A percentile compares a stretch with the other conserved stretches of the same genome.
Conservation (phyloP, 2,329 filamentous ascomycete genomes). For the Dryadomyces quercivorus region DNA sequence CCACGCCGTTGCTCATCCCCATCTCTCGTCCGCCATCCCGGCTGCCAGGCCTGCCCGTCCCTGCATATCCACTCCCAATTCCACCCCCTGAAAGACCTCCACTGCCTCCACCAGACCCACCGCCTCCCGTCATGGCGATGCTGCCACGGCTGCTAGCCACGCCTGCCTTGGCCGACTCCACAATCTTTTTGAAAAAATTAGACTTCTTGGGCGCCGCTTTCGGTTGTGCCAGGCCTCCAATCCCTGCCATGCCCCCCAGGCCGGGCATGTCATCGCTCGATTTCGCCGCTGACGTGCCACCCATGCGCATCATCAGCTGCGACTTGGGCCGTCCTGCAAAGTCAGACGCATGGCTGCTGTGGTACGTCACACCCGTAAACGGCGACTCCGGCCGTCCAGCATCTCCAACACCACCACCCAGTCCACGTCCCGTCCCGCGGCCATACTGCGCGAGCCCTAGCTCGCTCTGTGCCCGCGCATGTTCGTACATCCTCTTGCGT, state of each 20-base stretch:
- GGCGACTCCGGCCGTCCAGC: constrained; percentile 44
- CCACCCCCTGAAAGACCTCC: constrained; percentile 11
- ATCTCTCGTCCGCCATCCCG: constrained; percentile 17
- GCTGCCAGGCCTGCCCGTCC: neutral
- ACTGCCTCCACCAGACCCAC: constrained; percentile 8
- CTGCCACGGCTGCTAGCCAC: constrained; percentile 82
- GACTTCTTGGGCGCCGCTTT: constrained; percentile 51
- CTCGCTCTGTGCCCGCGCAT: constrained; percentile 46
- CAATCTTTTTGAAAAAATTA: constrained; percentile 81
- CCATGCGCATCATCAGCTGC: constrained; percentile 44
- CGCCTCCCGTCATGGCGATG: constrained; percentile 49
- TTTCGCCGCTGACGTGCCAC: neutral
- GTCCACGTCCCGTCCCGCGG: constrained; percentile 34
- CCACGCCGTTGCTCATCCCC: constrained; percentile 33
- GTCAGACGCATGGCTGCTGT: constrained; percentile 69
- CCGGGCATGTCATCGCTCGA: constrained; percentile 33
- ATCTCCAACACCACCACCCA: too few species aligned
- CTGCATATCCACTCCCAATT: too few species aligned
- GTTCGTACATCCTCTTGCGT: constrained; percentile 44
- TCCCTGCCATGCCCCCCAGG: constrained; percentile 39
- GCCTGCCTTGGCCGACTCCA: constrained; percentile 87
- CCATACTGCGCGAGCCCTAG: constrained; percentile 37
- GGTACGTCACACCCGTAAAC: constrained; percentile 74
- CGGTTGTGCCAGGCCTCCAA: constrained; percentile 68
- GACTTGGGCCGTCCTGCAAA: constrained; percentile 42